Conservation (phyloP, 805 yeast species). For the Starmerella ratchasimensis region DNA sequence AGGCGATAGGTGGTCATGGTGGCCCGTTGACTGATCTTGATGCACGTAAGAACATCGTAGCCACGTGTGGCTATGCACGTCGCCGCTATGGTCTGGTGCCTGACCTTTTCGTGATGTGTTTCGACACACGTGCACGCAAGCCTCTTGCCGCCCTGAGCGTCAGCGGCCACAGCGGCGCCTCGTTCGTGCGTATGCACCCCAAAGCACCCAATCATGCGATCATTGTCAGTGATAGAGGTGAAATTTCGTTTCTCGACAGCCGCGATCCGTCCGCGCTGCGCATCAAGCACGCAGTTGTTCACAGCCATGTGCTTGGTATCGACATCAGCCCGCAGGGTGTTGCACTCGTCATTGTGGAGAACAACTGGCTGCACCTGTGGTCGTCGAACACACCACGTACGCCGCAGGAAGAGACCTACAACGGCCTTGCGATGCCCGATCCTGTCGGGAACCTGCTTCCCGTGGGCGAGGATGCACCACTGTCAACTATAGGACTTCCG, state of each 20-base stretch:
- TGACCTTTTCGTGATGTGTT: constrained; percentile 75
- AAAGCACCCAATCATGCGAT: constrained; percentile 63
- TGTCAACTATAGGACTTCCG: constrained; percentile 72
- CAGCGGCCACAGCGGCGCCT: constrained; percentile 84
- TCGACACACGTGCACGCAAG: constrained; percentile 60
- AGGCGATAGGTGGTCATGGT: constrained; percentile 24
- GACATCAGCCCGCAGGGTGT: constrained; percentile 64
- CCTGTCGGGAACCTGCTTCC: constrained; percentile 19
- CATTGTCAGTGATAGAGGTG: constrained; percentile 64
- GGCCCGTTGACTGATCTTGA: constrained; percentile 30
- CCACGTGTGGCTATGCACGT: constrained; percentile 66
- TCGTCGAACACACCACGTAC: constrained; percentile 39
- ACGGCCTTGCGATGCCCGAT: constrained; percentile 26
- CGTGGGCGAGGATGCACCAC: constrained; percentile 30
- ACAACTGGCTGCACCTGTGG: constrained; percentile 54
- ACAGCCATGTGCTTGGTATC: constrained; percentile 34
- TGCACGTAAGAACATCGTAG: constrained; percentile 26
- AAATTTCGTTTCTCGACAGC: constrained; percentile 72
- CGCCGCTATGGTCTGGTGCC: constrained; percentile 44
- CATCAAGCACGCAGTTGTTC: constrained; percentile 52
- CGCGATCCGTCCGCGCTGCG: constrained; percentile 58
- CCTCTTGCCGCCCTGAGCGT: constrained; percentile 71
- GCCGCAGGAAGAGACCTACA: constrained; percentile 19
- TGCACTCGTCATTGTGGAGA: constrained; percentile 55
- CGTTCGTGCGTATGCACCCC: constrained; percentile 74